These are phyloP conservation scores for Ogataea ganodermae DNA, from an alignment of 805 yeast genomes.

Conservation along the genomic window DNA sequence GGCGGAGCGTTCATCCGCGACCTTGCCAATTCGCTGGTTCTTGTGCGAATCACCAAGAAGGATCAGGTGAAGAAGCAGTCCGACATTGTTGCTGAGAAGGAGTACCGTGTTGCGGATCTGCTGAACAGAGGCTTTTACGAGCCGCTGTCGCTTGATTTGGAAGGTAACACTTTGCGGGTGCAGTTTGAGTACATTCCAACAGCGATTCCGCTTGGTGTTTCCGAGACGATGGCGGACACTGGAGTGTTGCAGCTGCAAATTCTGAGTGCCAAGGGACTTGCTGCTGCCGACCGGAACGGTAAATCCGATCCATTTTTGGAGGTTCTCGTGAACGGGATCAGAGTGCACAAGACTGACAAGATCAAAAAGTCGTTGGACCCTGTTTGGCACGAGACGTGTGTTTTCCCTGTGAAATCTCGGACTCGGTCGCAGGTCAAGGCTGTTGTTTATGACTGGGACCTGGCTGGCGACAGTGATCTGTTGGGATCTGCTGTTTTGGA, in stretches of 20 bases:
- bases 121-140: slow-evolving; percentile 48
- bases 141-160: slow-evolving; percentile 49
- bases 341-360: slow-evolving; percentile 58
- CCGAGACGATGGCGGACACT: slow-evolving; percentile 68
- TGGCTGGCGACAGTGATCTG: slow-evolving; percentile 66
- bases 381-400: slow-evolving; percentile 69
- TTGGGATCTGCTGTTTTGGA: slow-evolving; percentile 58
- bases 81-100: slow-evolving; percentile 54
- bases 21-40: slow-evolving; percentile 57
- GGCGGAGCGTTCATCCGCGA: slow-evolving; percentile 72
- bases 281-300: slow-evolving; percentile 69
- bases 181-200: slow-evolving; percentile 66
- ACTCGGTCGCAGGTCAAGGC: slow-evolving; percentile 50
- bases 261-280: slow-evolving; percentile 53
- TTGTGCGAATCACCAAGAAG: slow-evolving; percentile 59
- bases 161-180: slow-evolving; percentile 41
- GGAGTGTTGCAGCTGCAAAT: slow-evolving; percentile 62
- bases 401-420: slow-evolving; percentile 64
- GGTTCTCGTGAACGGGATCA: slow-evolving; percentile 54
- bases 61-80: slow-evolving; percentile 47
- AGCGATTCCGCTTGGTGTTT: slow-evolving; percentile 49
- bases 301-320: slow-evolving; percentile 71
- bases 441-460: slow-evolving; percentile 74
- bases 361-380: slow-evolving; percentile 72
- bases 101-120: slow-evolving; percentile 54